Percentiles rank a stretch among this genome's conserved stretches.
These are phyloP conservation scores for Phanerochaete sordida DNA, from an alignment of 768 basidiomycete genomes.

Conservation along the genomic window DNA sequence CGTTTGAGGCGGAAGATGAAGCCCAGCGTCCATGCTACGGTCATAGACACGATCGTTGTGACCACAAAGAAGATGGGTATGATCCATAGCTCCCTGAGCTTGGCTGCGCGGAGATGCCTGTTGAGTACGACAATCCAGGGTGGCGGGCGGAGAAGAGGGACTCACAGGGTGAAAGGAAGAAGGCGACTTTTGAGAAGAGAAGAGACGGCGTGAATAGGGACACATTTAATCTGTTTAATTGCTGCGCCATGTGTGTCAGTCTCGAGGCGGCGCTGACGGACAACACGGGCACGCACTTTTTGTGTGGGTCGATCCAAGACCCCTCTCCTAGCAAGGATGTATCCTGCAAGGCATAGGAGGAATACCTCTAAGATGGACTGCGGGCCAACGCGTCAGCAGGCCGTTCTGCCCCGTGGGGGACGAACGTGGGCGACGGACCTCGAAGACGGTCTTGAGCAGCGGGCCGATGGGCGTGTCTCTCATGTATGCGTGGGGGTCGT, in stretches of 20 bases:
- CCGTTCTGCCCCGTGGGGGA: background rate
- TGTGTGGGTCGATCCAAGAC: conserved; percentile 89
- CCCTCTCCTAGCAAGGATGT: conserved; percentile 70
- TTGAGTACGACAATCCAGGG: background rate
- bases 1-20: conserved; percentile 60
- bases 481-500: conserved; percentile 9
- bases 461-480: conserved; percentile 34
- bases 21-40: conserved; percentile 59
- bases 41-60: conserved; percentile 69
- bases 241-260: conserved; percentile 34
- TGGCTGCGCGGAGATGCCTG: conserved; percentile 38
- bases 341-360: conserved; percentile 79
- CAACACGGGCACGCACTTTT: conserved; percentile 53
- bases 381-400: background rate
- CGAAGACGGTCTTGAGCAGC: conserved; percentile 56
- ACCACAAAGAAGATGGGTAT: conserved; percentile 83
- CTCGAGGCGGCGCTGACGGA: background rate
- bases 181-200: conserved; percentile 93
- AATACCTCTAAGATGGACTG: conserved; percentile 91
- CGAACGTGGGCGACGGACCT: conserved; percentile 32
- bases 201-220: conserved; percentile 87
- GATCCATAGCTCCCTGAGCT: conserved; percentile 79
- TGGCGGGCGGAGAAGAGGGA: background rate
- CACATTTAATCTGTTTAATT: conserved; percentile 80
- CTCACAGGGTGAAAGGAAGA: conserved; percentile 70